Evolutionary conservation across 371 early-diverging fungal genomes (phyloP), one percentile per base, ranked within the genome.

Genomic region (Saksenaea oblongispora): DNA sequence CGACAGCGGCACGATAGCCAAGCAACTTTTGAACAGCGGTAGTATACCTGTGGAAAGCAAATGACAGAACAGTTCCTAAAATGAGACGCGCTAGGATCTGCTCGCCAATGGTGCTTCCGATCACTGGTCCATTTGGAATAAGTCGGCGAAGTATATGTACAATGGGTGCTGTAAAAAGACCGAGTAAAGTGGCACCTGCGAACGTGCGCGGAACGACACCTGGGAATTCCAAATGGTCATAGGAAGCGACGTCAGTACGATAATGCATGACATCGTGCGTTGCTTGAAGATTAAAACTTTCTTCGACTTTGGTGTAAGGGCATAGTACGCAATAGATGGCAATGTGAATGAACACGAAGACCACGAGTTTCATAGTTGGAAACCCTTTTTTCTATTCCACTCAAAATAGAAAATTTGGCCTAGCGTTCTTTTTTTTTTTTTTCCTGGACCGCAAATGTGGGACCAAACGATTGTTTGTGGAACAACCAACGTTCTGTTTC

Each of bases 131-230:
- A 10, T 47, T 22, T 10, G 51, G 51, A 22, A 47, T 22, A 22
- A 22, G 10, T 22, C 3, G 22, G 67, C 73, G 5, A 57, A 55
- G 24, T 17, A 47, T 1, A 47, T 22, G 51, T 2, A 22, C 24
- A 22, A 22, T 22, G 9, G 10, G 18, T 18, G 5, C 17, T 47
- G 51, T 47, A 22, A 47, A 22, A 47, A 55, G 24, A 31, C 79
- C 78, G 28, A 95, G 53, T 14, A 86, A 5, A 37, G 91, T 65
- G 2, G 97, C 87, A 14, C 95, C 95, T 28, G 94, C 58, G 72
- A 94, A 98, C 5, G 97, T 93, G 56, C 97, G 85, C 35, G 96
- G 96, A 2, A 98, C 97, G 17, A 93, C 96, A 10, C 98, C 98
- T 1, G 97, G 96, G 67, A 93, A 97, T 55, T 80, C 83, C 26